phyloP scores from a whole-genome alignment of 169 alveolate genomes.

The Cryptosporidium sp. region DNA sequence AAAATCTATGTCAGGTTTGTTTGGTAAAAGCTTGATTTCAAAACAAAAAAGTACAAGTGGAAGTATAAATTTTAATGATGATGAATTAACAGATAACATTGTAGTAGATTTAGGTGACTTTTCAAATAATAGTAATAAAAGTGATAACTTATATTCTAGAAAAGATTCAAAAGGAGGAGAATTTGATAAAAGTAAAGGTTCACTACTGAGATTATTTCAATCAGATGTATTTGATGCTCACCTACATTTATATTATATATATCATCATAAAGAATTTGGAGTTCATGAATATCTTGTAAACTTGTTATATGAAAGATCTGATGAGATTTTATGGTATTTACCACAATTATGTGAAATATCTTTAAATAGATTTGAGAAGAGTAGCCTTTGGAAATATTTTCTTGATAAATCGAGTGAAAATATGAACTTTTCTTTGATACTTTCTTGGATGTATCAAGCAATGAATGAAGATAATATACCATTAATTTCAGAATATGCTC shows the following conservation, averaged over 20 bases:
- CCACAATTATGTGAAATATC: conserved; percentile 84
- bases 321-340: conserved; percentile 85
- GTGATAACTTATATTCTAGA: background rate
- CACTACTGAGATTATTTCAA: conserved; percentile 88
- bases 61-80: background rate
- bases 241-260: conserved; percentile 89
- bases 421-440: conserved; percentile 90
- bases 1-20: conserved; percentile 63
- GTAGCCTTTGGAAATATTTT: conserved; percentile 74
- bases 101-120: conserved; percentile 58
- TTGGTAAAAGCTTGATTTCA: conserved; percentile 36
- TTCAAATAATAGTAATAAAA: background rate
- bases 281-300: conserved; percentile 92
- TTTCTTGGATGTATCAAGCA: conserved; percentile 90
- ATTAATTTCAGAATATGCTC: conserved; percentile 79
- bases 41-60: background rate
- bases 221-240: conserved; percentile 91
- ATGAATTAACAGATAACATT: background rate
- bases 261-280: conserved; percentile 88
- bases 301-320: conserved; percentile 84
- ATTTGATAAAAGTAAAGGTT: conserved; percentile 80
- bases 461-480: conserved; percentile 85
- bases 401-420: conserved; percentile 87
- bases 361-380: conserved; percentile 44
- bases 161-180: background rate